Evolutionary conservation across 306 rosid genomes (phyloP).

Genomic region (barrel medic (Medicago truncatula)): MtrunA17r5.0-ANR NC_053045.1:31047501-31048000

Average conservation of each 20-base stretch:
- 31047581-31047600: conserved; percentile 31
- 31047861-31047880: neutral
- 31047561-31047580: conserved; percentile 62
- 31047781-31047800: neutral
- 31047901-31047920: neutral
- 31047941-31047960: neutral
- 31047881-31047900: neutral
- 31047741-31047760: neutral
- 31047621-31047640: conserved; percentile 23
- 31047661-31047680: conserved; percentile 1
- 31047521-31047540: conserved; percentile 71
- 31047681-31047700: conserved; percentile 5
- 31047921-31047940: neutral
- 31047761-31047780: neutral
- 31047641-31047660: conserved; percentile 6
- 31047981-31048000: neutral
- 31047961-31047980: neutral
- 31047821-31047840: neutral
- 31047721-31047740: neutral
- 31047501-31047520: conserved; percentile 62
- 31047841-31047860: neutral
- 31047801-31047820: conserved; percentile 15
- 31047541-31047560: conserved; percentile 93
- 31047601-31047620: conserved; percentile 13
- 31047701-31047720: conserved; percentile 3